These are phyloP conservation scores for Coemansia sp. DNA, from an alignment of 192 early-diverging fungal species.

Conservation along the genomic window DNA sequence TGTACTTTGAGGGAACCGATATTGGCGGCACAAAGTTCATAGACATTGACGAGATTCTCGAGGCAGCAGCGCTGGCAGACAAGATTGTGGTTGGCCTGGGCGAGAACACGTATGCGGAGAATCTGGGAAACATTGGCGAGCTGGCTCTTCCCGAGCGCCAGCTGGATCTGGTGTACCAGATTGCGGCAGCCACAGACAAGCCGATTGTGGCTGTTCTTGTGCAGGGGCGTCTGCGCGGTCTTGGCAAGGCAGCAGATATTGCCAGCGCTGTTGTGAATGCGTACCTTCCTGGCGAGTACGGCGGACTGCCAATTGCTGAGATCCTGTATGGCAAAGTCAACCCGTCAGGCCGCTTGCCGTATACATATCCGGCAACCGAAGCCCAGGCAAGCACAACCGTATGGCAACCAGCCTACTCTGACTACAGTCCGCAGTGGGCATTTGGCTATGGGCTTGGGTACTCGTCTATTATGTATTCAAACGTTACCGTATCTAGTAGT, in stretches of 20 bases:
- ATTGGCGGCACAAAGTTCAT: constrained; percentile 53
- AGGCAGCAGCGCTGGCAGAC: constrained; percentile 48
- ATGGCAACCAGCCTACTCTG: constrained; percentile 49
- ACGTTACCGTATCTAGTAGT: constrained; percentile 31
- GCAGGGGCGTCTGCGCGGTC: constrained; percentile 59
- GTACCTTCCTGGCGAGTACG: constrained; percentile 65
- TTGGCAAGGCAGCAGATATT: constrained; percentile 41
- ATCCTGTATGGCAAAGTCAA: constrained; percentile 59
- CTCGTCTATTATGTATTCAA: constrained; percentile 54
- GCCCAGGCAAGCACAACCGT: constrained; percentile 38
- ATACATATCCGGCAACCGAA: constrained; percentile 60
- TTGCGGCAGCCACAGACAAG: constrained; percentile 30
- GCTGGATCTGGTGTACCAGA: constrained; percentile 38
- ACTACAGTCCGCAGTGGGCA: constrained; percentile 55
- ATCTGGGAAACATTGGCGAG: constrained; percentile 57
- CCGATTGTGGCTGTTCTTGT: constrained; percentile 58
- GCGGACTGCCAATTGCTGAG: constrained; percentile 62
- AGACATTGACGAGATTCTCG: constrained; percentile 44
- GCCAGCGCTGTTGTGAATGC: constrained; percentile 60
- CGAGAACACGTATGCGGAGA: constrained; percentile 63
- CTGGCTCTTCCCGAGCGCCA: constrained; percentile 54
- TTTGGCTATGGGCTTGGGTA: constrained; percentile 65
- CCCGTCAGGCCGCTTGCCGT: constrained; percentile 62
- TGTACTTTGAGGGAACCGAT: constrained; percentile 48
- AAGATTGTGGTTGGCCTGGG: constrained; percentile 59